Evolutionary conservation across 257 asterid species (phyloP).

Genomic region (Jasminum sambac): DNA sequence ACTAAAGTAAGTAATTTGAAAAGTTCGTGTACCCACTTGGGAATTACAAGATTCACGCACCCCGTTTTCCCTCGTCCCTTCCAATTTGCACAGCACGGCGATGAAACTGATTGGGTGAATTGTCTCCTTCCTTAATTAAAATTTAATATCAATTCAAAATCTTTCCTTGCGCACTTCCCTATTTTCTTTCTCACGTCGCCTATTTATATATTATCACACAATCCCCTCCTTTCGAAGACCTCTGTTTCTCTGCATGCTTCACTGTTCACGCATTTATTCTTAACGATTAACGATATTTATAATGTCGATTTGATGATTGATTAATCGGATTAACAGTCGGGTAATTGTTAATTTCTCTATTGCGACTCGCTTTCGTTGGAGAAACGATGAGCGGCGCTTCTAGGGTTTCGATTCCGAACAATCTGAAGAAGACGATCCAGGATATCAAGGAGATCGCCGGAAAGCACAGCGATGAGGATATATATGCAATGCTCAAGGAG

Average conservation of each 20-base stretch:
- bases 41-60: not conserved
- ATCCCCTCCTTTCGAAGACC: not conserved
- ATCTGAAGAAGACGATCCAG: slow-evolving; percentile 37
- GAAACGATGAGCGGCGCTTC: slow-evolving; percentile 30
- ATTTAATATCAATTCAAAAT: not conserved
- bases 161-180: not conserved
- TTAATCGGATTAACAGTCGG: not conserved
- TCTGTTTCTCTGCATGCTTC: slow-evolving; percentile 10
- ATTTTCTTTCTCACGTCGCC: not conserved
- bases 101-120: not conserved
- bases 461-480: slow-evolving; percentile 59
- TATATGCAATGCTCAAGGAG: slow-evolving; percentile 51
- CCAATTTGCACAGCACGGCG: not conserved
- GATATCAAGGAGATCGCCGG: slow-evolving; percentile 57
- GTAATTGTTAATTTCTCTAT: not conserved
- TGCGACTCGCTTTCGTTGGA: not conserved
- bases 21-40: not conserved
- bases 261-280: not conserved
- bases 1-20: not conserved
- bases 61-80: not conserved
- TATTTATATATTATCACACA: not conserved
- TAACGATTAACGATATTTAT: no score
- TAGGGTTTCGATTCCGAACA: slow-evolving; percentile 41
- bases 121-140: not conserved
- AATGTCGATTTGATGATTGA: not conserved